These are phyloP conservation scores for Mortierella hygrophila DNA, from an alignment of 192 early-diverging fungal genomes.

Conservation along the genomic window DNA sequence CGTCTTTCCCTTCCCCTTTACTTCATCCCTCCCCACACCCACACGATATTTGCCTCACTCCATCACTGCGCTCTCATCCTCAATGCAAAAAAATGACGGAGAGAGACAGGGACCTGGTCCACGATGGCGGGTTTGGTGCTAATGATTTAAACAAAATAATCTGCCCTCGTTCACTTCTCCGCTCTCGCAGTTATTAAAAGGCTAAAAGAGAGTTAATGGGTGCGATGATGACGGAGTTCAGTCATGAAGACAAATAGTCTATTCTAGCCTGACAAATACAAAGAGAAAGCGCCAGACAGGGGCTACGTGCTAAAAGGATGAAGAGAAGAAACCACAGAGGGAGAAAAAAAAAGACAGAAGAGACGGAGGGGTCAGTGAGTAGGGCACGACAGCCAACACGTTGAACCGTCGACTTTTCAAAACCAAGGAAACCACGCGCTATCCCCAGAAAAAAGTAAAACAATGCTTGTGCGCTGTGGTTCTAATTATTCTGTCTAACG, in stretches of 20 bases:
- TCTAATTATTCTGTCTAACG: not conserved
- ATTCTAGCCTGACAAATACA: not conserved
- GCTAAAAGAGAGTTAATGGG: conserved; percentile 8
- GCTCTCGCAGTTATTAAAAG: conserved; percentile 4
- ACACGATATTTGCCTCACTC: not conserved
- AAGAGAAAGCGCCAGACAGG: not conserved
- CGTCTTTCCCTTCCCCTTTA: not conserved
- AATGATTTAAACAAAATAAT: not conserved
- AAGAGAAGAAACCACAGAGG: not conserved
- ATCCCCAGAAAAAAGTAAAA: not conserved
- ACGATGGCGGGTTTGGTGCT: not conserved
- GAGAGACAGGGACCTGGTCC: not conserved
- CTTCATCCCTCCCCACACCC: not conserved
- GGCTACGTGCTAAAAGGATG: not conserved
- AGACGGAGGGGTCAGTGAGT: not conserved
- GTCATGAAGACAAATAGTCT: not conserved
- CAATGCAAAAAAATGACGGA: not conserved
- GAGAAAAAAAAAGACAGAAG: not conserved
- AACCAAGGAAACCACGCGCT: not conserved
- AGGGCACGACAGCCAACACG: not conserved
- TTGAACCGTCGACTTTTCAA: not conserved
- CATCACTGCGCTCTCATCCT: not conserved
- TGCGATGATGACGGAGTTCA: not conserved
- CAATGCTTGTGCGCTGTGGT: not conserved
- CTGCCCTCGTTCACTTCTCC: not conserved